Evolutionary conservation across 805 yeast species (phyloP), one percentile per base, ranked within the genome.

Genomic region (Lipomyces oligophaga): DNA sequence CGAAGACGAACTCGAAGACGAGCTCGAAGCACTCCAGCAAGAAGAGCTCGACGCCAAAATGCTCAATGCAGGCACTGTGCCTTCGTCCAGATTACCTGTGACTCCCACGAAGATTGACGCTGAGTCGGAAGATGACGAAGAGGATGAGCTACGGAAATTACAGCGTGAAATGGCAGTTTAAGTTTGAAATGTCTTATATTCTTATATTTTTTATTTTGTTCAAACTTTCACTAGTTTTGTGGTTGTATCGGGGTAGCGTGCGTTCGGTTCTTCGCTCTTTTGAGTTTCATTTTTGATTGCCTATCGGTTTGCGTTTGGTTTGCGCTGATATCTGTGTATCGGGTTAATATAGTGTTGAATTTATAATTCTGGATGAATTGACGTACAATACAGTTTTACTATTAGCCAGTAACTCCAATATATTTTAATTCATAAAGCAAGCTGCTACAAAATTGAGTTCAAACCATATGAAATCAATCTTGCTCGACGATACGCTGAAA

Each of bases 1-100:
- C 57, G 72, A 81, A 26, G 95, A 85, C 62, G 95, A 87, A 59
- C 96, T 88, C 60, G 98, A 93, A 67, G 96, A 89, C 58, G 98
- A 93, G 67, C 77, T 93, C 65, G 95, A 86, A 48, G 84, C 80
- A 45, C 72, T 88, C 60, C 87, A 88, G 66, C 88, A 84, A 66
- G 96, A 87, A 67, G 84, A 80, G 48, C 72, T 78, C 45, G 84
- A 83, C 52, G 76, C 71, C 40, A 75, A 73, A 63, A 67, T 79
- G 71, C 70, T 74, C 51, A 52, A 49, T 38, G 56, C 56, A 16
- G 56, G 56, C 13, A 38, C 44, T 16, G 56, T 52, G 33, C 56
- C 56, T 18, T 43, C 41, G n/a, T 52, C 59, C 34, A 49, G 55
- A 34, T 44, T 67, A 34, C 70, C 72, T 3, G 63, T 52, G 10